phyloP scores from a whole-genome alignment of 106 monocot species.

The Agapanthus africanus region DNA sequence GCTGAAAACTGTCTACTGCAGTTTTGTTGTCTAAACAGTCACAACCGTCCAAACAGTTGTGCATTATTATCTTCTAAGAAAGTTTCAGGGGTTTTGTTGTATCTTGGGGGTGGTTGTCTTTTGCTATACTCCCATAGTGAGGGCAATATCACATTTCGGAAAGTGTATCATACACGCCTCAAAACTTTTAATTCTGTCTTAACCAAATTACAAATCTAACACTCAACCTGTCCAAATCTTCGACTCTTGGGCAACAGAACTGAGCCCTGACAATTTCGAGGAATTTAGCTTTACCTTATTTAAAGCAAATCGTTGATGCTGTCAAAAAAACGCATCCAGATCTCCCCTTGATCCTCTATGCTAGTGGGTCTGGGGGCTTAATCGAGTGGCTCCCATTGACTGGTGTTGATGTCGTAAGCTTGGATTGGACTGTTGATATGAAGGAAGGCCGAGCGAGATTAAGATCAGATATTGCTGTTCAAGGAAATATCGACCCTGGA shows the following conservation, averaged over 20 bases:
- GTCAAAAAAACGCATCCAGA: conserved; percentile 70
- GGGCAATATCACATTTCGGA: no score
- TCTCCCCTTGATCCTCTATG: conserved; percentile 84
- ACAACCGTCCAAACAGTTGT: no score
- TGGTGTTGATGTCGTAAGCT: conserved; percentile 83
- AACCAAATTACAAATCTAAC: no score
- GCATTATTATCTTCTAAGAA: no score
- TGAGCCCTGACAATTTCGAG: conserved; percentile 80
- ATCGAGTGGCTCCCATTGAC: conserved; percentile 66
- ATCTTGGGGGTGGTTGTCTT: no score
- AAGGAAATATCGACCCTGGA: conserved; percentile 88
- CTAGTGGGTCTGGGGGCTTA: conserved; percentile 83
- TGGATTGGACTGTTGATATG: conserved; percentile 98
- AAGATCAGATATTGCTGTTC: conserved; percentile 70
- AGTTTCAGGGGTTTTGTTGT: no score
- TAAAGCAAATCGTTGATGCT: conserved; percentile 75
- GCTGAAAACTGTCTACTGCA: no score
- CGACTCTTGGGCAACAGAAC: conserved; percentile 94
- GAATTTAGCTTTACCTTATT: conserved; percentile 84
- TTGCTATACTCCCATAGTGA: no score
- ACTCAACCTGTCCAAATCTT: conserved; percentile 93
- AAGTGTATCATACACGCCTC: no score
- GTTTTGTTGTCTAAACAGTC: no score
- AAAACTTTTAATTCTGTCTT: no score
- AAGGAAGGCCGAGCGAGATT: conserved; percentile 67